Base-by-base conservation (phyloP, 2,329 filamentous ascomycete species). In the Fusarium sublunatum region DNA sequence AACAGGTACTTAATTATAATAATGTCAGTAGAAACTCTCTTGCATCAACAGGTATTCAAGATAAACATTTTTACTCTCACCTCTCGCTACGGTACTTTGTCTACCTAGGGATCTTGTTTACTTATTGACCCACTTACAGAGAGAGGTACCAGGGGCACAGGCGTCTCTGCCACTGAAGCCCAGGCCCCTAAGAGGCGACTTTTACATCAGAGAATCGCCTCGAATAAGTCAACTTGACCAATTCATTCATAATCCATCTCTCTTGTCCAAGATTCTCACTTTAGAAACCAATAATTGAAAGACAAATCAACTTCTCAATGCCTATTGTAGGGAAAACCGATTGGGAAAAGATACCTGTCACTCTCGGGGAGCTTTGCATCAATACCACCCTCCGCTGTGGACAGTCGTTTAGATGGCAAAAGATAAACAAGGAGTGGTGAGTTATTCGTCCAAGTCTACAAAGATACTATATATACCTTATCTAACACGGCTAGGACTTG, bases 371-470 rank as follows among this genome's bases (percentile, higher is more conserved):
- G 74, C 85, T 99, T 5, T 97, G 92, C 74, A 93, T 99, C 66
- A 92, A 97, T 70, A 99, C 94, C 0, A 97, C 93, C 0, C 81
- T 99, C 31, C 89, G 94, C 61, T 99, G 95, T 75, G 95, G 95
- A 4, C 95, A 99, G 76, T 97, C 94, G 1, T 99, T 99, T 70
- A 89, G 94, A 80, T 99, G 95, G 95, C 90, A 89, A 61, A 93
- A 93, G 73, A 86, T 92, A 44, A 85, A 88, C 39, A 88, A 93
- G 74, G 90, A 94, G 81, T 99, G 95, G 95, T 91, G 64, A 75
- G 71, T 34, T 24, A 19, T 22, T 47, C 7, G 7, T 40, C 22
- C 22, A 39, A 19, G 6, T 12, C 11, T 12, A 6, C 7, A n/a
- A 13, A n/a, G 13, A 34, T 6, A 41, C 4, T 11, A 13, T 22